Evolutionary conservation across 176 grass and related monocot genomes (phyloP).

Genomic region (Puya raimondii): DNA sequence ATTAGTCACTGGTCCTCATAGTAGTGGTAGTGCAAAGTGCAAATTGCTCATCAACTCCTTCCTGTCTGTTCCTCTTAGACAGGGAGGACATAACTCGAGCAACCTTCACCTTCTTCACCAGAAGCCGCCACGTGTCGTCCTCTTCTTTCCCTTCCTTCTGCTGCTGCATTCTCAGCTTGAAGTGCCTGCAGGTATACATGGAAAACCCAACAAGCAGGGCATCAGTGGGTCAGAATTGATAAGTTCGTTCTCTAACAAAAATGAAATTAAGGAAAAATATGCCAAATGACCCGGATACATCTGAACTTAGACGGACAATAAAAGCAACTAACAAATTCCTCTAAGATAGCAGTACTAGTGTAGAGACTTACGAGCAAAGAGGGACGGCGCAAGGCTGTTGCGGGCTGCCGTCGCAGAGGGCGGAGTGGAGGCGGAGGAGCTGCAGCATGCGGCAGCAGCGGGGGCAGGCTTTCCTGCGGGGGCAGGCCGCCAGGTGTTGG

Average conservation of each 20-base stretch:
- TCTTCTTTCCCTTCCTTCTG: constrained; percentile 7
- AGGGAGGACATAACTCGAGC: constrained; percentile 55
- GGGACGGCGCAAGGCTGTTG: constrained; percentile 44
- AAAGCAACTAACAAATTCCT: background rate
- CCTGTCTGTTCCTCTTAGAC: constrained; percentile 32
- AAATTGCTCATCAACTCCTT: background rate
- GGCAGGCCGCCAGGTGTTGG: constrained; percentile 68
- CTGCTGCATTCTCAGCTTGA: constrained; percentile 45
- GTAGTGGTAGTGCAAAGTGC: too few species aligned
- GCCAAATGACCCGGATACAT: too few species aligned
- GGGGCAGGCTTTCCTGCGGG: constrained; percentile 40
- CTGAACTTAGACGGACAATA: background rate
- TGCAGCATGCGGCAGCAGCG: constrained; percentile 85
- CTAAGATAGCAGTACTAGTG: too few species aligned
- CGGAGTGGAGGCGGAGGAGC: constrained; percentile 78
- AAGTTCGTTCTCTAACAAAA: background rate
- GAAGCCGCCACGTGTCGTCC: constrained; percentile 53
- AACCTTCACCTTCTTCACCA: constrained; percentile 76
- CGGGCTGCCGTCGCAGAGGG: constrained; percentile 34
- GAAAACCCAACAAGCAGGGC: background rate
- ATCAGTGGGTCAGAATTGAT: background rate
- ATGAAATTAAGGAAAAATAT: too few species aligned
- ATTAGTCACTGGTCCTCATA: too few species aligned
- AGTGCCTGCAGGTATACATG: constrained; percentile 32
- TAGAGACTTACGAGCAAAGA: constrained; percentile 46